Conservation (phyloP, 108 stramenopile genomes). For the Hondaea fermentalgiana region DNA sequence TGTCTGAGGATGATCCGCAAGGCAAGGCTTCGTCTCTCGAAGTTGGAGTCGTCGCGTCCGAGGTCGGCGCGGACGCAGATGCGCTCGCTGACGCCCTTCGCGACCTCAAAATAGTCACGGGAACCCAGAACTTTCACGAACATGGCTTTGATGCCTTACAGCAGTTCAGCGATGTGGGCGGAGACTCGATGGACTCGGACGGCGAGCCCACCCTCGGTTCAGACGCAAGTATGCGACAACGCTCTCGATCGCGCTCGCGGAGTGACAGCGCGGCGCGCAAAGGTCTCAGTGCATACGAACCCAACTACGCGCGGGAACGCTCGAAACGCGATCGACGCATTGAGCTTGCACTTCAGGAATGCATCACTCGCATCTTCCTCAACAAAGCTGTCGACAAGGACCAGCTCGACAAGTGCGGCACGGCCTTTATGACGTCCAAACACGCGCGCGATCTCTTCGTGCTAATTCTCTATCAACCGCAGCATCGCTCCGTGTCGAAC, state of each 20-base stretch:
- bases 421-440: neutral
- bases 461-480: slow-evolving; percentile 5
- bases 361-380: neutral
- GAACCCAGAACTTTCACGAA: neutral
- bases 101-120: neutral
- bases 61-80: neutral
- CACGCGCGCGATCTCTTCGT: neutral
- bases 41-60: neutral
- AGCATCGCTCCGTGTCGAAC: neutral
- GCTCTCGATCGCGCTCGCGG: neutral
- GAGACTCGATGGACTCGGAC: neutral
- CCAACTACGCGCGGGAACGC: neutral
- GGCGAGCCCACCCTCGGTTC: neutral
- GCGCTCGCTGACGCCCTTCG: neutral
- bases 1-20: neutral
- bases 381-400: neutral
- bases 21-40: neutral
- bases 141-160: neutral
- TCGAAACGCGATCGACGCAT: neutral
- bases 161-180: neutral
- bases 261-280: neutral
- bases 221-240: neutral
- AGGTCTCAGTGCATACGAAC: neutral
- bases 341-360: neutral
- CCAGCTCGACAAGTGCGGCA: neutral